phyloP scores from a whole-genome alignment of 176 grass and related monocot species.

The Carex kokanica region DNA sequence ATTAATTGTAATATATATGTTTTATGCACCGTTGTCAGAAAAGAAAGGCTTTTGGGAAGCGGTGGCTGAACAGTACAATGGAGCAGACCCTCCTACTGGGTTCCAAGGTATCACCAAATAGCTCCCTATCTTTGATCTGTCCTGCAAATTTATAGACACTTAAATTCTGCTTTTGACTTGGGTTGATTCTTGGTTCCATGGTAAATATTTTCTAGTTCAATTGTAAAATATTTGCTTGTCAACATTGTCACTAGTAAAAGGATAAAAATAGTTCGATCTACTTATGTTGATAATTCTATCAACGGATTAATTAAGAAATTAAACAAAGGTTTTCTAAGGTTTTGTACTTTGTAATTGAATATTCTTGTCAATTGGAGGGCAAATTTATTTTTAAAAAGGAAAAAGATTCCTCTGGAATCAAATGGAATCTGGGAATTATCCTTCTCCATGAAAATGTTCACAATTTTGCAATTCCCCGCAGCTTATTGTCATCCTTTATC shows the following conservation, averaged over 20 bases:
- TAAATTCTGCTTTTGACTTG: too few species aligned
- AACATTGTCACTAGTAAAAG: too few species aligned
- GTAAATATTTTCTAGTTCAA: background rate
- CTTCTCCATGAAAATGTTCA: background rate
- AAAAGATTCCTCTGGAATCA: background rate
- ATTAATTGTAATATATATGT: constrained; percentile 20
- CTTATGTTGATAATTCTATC: too few species aligned
- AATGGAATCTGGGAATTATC: background rate
- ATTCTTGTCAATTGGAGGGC: too few species aligned
- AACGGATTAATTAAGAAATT: too few species aligned
- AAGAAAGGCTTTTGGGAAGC: constrained; percentile 70
- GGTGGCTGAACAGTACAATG: constrained; percentile 60
- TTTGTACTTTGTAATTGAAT: too few species aligned
- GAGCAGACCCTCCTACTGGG: constrained; percentile 72
- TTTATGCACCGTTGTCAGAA: constrained; percentile 37
- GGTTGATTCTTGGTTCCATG: too few species aligned
- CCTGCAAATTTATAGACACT: too few species aligned
- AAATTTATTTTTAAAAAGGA: background rate
- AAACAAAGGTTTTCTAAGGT: too few species aligned
- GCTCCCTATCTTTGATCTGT: constrained; percentile 14
- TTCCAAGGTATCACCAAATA: constrained; percentile 59
- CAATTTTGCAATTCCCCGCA: background rate
- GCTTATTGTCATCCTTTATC: constrained; percentile 1
- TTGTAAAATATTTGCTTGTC: background rate
- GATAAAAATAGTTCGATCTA: too few species aligned